These are phyloP conservation scores for Closterium sp. DNA, from an alignment of 139 green algal species.

Conservation along the genomic window DNA sequence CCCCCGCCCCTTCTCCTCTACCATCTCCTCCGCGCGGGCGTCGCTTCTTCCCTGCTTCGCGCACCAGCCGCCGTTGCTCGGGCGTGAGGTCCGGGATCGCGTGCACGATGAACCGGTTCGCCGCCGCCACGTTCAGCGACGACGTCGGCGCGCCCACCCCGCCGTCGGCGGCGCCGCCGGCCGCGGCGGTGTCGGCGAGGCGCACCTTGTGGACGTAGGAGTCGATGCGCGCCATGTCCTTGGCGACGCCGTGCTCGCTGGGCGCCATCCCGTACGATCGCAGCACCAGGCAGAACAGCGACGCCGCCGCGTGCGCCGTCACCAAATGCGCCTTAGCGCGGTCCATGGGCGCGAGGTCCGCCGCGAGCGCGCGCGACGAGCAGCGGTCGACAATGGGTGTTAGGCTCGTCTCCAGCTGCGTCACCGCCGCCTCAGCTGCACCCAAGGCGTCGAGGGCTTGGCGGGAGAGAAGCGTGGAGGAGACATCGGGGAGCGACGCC, in stretches of 20 bases:
- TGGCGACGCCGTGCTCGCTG: conserved; percentile 23
- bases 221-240: conserved; percentile 23
- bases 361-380: not conserved
- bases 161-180: not conserved
- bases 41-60: conserved; percentile 2
- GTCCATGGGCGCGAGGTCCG: conserved; percentile 18
- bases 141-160: not conserved
- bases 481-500: not conserved
- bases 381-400: not conserved
- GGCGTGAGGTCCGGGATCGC: conserved; percentile 13
- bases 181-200: not conserved
- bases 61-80: conserved; percentile 1
- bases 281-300: conserved; percentile 37
- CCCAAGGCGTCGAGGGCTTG: not conserved
- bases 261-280: conserved; percentile 25
- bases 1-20: not conserved
- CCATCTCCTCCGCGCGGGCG: conserved; percentile 1
- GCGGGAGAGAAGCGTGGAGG: not conserved
- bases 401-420: not conserved
- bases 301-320: conserved; percentile 26
- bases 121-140: conserved; percentile 10
- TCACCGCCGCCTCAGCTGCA: not conserved
- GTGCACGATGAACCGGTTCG: conserved; percentile 16
- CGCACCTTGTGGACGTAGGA: conserved; percentile 33
- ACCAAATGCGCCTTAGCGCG: conserved; percentile 25